A percentile compares a stretch with the other conserved stretches of the same genome.
Conservation (phyloP, 345 rosid species). For the Brassica cretica region DNA sequence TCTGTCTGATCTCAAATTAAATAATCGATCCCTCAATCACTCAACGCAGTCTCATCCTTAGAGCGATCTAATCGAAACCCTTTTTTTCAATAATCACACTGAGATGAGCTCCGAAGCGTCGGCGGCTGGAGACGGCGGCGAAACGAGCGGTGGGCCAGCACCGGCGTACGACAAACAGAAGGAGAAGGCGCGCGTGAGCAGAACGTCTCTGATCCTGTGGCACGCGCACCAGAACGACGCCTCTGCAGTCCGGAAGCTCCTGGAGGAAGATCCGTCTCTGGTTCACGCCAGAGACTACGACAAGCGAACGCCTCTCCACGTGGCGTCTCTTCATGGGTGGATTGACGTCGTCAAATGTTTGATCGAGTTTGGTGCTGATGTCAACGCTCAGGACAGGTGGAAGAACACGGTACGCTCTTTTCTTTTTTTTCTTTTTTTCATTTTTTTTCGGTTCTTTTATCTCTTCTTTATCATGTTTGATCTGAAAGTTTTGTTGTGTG, state of each 20-base stretch:
- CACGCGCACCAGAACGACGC: conserved; percentile 98
- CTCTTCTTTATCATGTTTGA: background rate
- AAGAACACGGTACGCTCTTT: conserved; percentile 73
- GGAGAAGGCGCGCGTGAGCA: conserved; percentile 97
- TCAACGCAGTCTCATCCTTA: conserved; percentile 12
- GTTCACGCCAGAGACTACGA: conserved; percentile 95
- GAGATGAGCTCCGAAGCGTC: conserved; percentile 59
- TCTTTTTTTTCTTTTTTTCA: background rate
- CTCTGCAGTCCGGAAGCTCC: conserved; percentile 78
- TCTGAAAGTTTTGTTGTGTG: background rate
- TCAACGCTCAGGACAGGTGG: conserved; percentile 99
- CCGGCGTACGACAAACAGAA: conserved; percentile 64
- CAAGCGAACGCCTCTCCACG: conserved; percentile 90
- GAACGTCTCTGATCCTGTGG: conserved; percentile 95
- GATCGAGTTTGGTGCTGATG: conserved; percentile 86
- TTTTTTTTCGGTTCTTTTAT: background rate
- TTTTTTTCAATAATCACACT: background rate
- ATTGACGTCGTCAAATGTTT: conserved; percentile 85
- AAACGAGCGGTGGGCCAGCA: conserved; percentile 34
- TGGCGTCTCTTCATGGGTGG: conserved; percentile 97
- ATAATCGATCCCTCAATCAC: conserved; percentile 28
- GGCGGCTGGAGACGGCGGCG: conserved; percentile 42
- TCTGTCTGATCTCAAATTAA: conserved; percentile 3
- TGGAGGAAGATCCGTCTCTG: conserved; percentile 82
- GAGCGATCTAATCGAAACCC: conserved; percentile 3